These are phyloP conservation scores for Neurospora sp. DNA, from an alignment of 495 filamentous ascomycete species.

Conservation along the genomic window DNA sequence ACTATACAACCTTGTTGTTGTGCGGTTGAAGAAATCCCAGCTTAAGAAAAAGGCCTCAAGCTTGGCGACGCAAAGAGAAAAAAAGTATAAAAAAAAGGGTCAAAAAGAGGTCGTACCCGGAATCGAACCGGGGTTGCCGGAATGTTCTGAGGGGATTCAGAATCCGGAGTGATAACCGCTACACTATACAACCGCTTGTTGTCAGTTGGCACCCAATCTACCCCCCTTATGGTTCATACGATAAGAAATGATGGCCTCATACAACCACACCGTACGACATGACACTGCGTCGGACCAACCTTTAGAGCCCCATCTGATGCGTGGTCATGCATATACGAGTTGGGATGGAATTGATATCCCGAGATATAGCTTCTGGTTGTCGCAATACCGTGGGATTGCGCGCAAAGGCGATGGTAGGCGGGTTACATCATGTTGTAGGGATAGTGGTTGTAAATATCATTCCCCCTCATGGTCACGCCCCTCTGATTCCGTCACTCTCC, in stretches of 20 bases:
- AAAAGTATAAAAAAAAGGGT: background rate
- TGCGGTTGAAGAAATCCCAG: background rate
- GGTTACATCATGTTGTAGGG: background rate
- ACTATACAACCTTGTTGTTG: background rate
- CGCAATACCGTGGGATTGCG: background rate
- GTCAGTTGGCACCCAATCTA: too few relatives aligned
- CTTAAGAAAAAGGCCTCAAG: background rate
- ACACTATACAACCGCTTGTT: background rate
- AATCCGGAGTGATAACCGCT: background rate
- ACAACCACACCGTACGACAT: background rate
- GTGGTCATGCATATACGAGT: background rate
- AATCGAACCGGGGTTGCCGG: slow-evolving; percentile 25
- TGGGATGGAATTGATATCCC: background rate
- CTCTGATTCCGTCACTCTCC: background rate
- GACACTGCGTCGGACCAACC: background rate
- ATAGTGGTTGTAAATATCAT: background rate
- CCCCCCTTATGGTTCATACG: background rate
- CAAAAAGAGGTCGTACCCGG: slow-evolving; percentile 20
- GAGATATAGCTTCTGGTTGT: background rate
- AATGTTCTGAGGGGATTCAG: slow-evolving; percentile 1
- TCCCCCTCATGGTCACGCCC: background rate
- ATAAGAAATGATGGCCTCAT: background rate
- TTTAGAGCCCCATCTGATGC: background rate
- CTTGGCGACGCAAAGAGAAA: background rate
- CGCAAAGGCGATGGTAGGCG: background rate